Conservation (phyloP, 108 stramenopile species). For the Skeletonema potamos region DNA sequence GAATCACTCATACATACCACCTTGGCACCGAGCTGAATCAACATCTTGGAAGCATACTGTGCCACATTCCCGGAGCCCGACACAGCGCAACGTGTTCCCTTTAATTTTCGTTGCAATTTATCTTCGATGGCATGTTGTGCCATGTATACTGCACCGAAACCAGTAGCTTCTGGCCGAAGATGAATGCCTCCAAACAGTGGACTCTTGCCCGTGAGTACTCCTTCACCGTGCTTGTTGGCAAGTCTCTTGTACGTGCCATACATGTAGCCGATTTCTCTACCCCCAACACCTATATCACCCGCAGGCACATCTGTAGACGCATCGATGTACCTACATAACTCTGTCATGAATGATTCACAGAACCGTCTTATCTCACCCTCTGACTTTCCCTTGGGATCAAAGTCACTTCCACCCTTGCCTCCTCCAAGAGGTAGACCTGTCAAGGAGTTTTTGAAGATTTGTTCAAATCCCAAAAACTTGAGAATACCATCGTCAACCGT, state of each 20-base stretch:
- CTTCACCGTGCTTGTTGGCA: slow-evolving; percentile 67
- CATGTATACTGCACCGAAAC: slow-evolving; percentile 77
- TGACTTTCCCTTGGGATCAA: slow-evolving; percentile 81
- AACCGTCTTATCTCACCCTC: slow-evolving; percentile 78
- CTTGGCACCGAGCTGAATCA: slow-evolving; percentile 66
- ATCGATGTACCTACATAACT: slow-evolving; percentile 63
- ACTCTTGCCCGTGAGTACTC: slow-evolving; percentile 78
- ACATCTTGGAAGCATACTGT: slow-evolving; percentile 62
- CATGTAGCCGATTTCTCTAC: slow-evolving; percentile 81
- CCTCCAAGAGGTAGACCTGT: slow-evolving; percentile 70
- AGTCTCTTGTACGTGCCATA: slow-evolving; percentile 81
- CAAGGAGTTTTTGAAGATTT: slow-evolving; percentile 83
- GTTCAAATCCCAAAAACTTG: slow-evolving; percentile 88
- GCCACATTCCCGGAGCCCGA: slow-evolving; percentile 77
- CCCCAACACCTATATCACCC: slow-evolving; percentile 87
- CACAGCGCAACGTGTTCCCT: slow-evolving; percentile 66
- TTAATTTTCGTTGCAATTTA: slow-evolving; percentile 34
- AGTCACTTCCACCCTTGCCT: slow-evolving; percentile 66
- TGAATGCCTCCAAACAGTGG: slow-evolving; percentile 64
- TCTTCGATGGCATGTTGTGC: slow-evolving; percentile 68
- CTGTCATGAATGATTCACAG: slow-evolving; percentile 83
- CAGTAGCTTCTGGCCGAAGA: slow-evolving; percentile 77
- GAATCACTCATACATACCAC: slow-evolving; percentile 91
- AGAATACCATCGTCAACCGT: slow-evolving; percentile 82
- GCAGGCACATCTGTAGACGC: slow-evolving; percentile 83